Percentiles rank a stretch among this genome's conserved stretches.
These are phyloP conservation scores for Podospora pseudopauciseta DNA, from an alignment of 495 filamentous ascomycete species.

Conservation along the genomic window DNA sequence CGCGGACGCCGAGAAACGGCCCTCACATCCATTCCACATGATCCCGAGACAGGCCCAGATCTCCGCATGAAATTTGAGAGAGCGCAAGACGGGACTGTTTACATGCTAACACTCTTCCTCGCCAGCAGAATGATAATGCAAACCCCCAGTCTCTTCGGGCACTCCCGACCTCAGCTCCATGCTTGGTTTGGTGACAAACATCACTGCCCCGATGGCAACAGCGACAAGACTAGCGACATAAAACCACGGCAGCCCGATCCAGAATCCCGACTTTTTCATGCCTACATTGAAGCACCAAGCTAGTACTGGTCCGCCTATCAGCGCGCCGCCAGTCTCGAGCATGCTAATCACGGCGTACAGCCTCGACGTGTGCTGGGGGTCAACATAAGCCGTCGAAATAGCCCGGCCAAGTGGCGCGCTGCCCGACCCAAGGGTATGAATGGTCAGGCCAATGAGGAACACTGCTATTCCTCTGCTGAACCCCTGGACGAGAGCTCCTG, in stretches of 20 bases:
- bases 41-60: background rate
- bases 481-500: constrained; percentile 25
- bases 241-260: constrained; percentile 55
- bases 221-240: constrained; percentile 45
- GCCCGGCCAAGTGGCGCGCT: constrained; percentile 42
- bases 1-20: background rate
- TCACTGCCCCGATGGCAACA: constrained; percentile 40
- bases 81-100: background rate
- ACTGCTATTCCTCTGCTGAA: constrained; percentile 45
- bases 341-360: constrained; percentile 57
- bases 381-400: constrained; percentile 50
- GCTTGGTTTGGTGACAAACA: constrained; percentile 37
- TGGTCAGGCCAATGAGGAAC: constrained; percentile 52
- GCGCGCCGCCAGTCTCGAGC: constrained; percentile 51
- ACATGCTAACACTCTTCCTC: background rate
- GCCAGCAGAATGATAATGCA: constrained; percentile 12
- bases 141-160: constrained; percentile 2
- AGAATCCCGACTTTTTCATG: constrained; percentile 45
- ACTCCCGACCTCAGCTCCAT: background rate
- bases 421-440: constrained; percentile 55
- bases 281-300: constrained; percentile 54
- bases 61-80: background rate
- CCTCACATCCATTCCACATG: background rate
- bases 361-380: constrained; percentile 52
- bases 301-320: constrained; percentile 51